A percentile compares a stretch with the other conserved stretches of the same genome.
Evolutionary conservation across 306 rosid genomes (phyloP).

Genomic region (Rosa multiflora): DNA sequence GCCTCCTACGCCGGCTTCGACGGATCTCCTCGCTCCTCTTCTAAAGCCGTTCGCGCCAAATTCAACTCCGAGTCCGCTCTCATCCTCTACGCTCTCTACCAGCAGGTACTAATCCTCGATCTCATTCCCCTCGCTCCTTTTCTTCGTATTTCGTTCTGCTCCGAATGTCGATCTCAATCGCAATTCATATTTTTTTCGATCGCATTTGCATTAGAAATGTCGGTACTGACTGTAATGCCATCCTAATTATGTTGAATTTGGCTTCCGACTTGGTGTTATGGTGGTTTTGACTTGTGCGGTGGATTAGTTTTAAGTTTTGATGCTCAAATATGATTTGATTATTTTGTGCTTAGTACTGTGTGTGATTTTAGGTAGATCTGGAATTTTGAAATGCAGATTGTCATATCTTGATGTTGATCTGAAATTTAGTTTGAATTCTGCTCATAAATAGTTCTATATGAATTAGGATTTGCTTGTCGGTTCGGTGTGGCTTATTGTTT

Average conservation of each 20-base stretch:
- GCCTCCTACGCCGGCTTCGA: constrained; percentile 86
- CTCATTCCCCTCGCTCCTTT: neutral
- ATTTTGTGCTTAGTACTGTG: neutral
- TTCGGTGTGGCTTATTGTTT: constrained; percentile 3
- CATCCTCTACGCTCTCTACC: constrained; percentile 75
- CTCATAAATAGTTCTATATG: neutral
- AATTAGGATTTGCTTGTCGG: neutral
- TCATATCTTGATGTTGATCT: constrained; percentile 23
- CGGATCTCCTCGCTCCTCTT: constrained; percentile 75
- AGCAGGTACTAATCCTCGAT: constrained; percentile 55
- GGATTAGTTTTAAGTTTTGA: neutral
- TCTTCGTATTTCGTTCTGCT: neutral
- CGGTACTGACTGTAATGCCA: neutral
- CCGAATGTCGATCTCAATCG: constrained; percentile 11
- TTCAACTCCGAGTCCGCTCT: constrained; percentile 82
- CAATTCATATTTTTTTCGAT: neutral
- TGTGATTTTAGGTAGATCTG: constrained; percentile 49
- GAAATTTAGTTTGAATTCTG: neutral
- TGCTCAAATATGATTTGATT: constrained; percentile 2
- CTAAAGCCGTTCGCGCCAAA: constrained; percentile 73
- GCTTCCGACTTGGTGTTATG: neutral
- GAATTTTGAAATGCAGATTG: constrained; percentile 4
- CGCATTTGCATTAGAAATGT: neutral
- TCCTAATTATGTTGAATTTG: neutral
- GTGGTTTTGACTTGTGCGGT: constrained; percentile 3